Conservation (phyloP, 2,329 filamentous ascomycete species). For the Triangularia setosa region DNA sequence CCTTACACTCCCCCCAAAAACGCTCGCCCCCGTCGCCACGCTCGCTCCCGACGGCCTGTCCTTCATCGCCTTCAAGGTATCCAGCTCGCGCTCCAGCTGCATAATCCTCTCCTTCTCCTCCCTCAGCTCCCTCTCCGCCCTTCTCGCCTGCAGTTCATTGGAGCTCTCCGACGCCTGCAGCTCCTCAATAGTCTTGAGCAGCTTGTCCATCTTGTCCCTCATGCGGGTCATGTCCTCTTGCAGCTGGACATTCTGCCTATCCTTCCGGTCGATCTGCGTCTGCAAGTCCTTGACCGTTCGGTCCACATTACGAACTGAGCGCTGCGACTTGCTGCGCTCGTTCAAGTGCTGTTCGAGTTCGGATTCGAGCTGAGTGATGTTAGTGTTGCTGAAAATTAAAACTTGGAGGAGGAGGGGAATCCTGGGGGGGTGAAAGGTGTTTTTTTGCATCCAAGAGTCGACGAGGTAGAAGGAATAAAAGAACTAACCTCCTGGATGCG, state of each 20-base stretch:
- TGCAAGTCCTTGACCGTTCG: constrained; percentile 91
- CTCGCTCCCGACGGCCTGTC: constrained; percentile 26
- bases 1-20: constrained; percentile 29
- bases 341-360: constrained; percentile 81
- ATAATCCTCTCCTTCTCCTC: constrained; percentile 82
- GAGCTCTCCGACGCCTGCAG: constrained; percentile 82
- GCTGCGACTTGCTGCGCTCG: constrained; percentile 74
- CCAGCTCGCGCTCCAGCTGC: constrained; percentile 82
- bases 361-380: constrained; percentile 66
- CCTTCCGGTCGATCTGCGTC: constrained; percentile 85
- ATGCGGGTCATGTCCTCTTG: constrained; percentile 79
- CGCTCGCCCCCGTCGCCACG: constrained; percentile 20
- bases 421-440: neutral
- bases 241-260: constrained; percentile 78
- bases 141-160: constrained; percentile 74
- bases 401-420: neutral
- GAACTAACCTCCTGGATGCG: constrained; percentile 84
- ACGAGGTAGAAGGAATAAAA: neutral
- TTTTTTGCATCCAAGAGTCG: neutral
- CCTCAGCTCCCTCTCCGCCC: constrained; percentile 83
- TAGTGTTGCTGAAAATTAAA: neutral
- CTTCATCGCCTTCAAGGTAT: constrained; percentile 74
- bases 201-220: constrained; percentile 85
- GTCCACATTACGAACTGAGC: constrained; percentile 87
- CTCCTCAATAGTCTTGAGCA: constrained; percentile 89